Base-by-base conservation (phyloP, 352 stramenopile genomes). In the Globisporangium apiculatum region DNA sequence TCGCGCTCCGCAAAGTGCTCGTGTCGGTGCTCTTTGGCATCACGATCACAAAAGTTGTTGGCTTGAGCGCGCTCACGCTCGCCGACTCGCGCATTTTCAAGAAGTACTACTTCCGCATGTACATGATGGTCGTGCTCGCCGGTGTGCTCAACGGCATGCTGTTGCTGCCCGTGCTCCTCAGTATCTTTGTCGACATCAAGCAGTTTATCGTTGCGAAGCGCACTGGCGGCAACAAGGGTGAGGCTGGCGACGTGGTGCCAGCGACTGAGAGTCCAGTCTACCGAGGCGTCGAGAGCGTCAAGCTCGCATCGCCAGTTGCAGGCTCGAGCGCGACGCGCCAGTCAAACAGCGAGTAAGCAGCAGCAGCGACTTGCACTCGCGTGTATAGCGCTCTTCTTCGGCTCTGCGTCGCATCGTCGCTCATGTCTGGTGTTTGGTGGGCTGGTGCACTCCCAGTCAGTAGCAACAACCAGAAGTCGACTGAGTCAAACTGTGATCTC, bases 61-160 rank as follows among this genome's bases (percentile, higher is more conserved):
- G 68, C 18, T 41, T 75, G 56, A 75, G 68, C 48, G 66, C 66
- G 42, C 45, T 75, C 38, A 73, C 66, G 51, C 51, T 75, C 41
- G 67, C 89, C 10, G 68, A 87, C 51, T 92, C 75, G 65, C 82
- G 83, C 31, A 73, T 96, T 57, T 96, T 96, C 67, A 85, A 89
- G 62, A 84, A 95, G 62, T 96, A 96, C 67, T 96, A 95, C 69
- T 96, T 95, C 69, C 79, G 88, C 56, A 96, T 96, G 88, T 97
- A 97, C 72, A 87, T 94, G 72, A 69, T 63, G 47, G 76, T 91
- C 18, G 76, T 97, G 47, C 55, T 89, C 15, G 84, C 83, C 45
- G 88, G 88, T 36, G 81, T 89, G 17, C 79, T 96, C 40, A 91
- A 90, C 53, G 81, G 80, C 35, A 79, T 93, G 68, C 43, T 86